Conservation (phyloP, 306 rosid genomes). For the Castanopsis chinensis region DNA sequence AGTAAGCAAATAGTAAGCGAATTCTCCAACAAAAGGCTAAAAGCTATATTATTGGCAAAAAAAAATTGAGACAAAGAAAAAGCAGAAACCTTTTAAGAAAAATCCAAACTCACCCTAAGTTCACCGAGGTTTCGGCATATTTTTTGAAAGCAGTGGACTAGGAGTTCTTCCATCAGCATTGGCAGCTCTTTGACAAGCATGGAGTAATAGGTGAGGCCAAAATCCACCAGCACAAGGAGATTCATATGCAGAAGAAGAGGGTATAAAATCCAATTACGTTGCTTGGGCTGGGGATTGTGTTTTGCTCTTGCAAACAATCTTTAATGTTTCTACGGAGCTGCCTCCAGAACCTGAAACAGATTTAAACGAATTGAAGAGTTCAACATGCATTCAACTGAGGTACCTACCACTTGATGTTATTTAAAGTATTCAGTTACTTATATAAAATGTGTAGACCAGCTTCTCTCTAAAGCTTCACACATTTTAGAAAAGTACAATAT, state of each 20-base stretch:
- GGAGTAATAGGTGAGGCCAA: slow-evolving; percentile 38
- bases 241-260: slow-evolving; percentile 39
- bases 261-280: slow-evolving; percentile 48
- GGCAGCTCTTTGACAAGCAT: slow-evolving; percentile 84
- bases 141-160: slow-evolving; percentile 78
- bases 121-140: slow-evolving; percentile 69
- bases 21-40: too few species aligned
- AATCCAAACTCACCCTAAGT: background rate
- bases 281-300: slow-evolving; percentile 92
- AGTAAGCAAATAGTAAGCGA: too few species aligned
- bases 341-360: slow-evolving; percentile 80
- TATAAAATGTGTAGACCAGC: slow-evolving; percentile 57
- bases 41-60: too few species aligned
- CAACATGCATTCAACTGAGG: slow-evolving; percentile 95
- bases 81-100: too few species aligned
- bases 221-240: slow-evolving; percentile 41
- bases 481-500: slow-evolving; percentile 57
- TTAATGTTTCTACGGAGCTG: slow-evolving; percentile 83
- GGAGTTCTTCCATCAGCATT: slow-evolving; percentile 91
- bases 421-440: background rate
- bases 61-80: too few species aligned
- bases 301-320: slow-evolving; percentile 85
- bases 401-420: slow-evolving; percentile 27
- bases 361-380: slow-evolving; percentile 60
- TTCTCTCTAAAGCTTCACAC: slow-evolving; percentile 49